Evolutionary conservation across 2,329 filamentous ascomycete species (phyloP), one percentile per base, ranked within the genome.

Genomic region (Scytalidium sp.): DNA sequence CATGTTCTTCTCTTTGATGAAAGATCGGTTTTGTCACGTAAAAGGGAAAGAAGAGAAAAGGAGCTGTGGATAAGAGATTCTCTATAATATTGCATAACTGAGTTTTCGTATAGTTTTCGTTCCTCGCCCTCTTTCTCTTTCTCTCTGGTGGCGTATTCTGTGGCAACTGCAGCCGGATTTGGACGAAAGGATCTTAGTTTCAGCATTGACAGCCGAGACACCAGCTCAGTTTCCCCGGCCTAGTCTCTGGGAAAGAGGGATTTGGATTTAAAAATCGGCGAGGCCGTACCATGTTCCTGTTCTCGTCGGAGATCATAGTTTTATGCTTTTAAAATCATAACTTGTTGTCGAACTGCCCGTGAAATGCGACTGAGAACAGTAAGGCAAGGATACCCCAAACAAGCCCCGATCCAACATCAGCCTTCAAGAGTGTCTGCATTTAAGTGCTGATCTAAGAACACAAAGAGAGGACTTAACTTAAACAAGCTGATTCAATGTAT

Each of bases 401-500:
- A 36, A 36, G 13, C 11, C 39, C 17, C 45, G 27, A 49, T 17
- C 19, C 23, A 25, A n/a, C 41, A 43, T 22, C 23, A 21, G 17
- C 19, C 41, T 22, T 22, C 41, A 22, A 21, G 8, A 43, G 23
- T 11, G 41, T 43, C 15, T 20, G 41, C 20, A 17, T 15, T 21
- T 25, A 22, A 15, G 41, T 23, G 41, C 41, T 22, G 20, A 43
- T 23, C 41, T 19, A 25, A 43, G 13, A 25, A 25, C 41, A 22
- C 19, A 4, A 36, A 36, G 32, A 36, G 32, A 36, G 17, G 32
- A 36, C 32, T 6, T 15, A 36, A n/a, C n/a, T n/a, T n/a, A n/a
- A n/a, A n/a, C n/a, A n/a, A 36, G 32, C 17, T 6, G 32, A 36
- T n/a, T 45, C 47, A 50, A 63, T 63, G 60, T 62, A 63, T 50